A percentile compares a stretch with the other conserved stretches of the same genome.
phyloP scores from a whole-genome alignment of 352 stramenopile species.

The Pythium guiyangense region DNA sequence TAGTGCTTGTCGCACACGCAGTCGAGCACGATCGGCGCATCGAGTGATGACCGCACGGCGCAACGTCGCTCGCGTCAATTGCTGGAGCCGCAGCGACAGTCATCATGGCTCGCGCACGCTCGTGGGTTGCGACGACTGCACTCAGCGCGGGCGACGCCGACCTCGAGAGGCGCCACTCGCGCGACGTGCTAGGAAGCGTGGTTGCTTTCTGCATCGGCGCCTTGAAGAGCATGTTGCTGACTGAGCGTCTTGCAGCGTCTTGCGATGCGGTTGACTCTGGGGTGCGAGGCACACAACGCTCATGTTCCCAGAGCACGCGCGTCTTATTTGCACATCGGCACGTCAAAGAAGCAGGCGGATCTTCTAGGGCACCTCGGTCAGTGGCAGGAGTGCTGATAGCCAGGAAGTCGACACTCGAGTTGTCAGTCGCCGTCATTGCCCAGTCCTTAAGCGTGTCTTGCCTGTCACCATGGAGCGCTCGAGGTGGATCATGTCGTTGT shows the following conservation, averaged over 20 bases:
- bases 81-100: too few relatives aligned
- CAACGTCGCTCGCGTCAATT: not conserved
- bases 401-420: too few relatives aligned
- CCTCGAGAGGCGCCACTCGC: conserved; percentile 3
- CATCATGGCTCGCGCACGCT: not conserved
- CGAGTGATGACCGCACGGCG: conserved; percentile 3
- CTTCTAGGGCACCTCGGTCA: too few relatives aligned
- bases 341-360: too few relatives aligned
- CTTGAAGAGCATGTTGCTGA: not conserved
- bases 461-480: too few relatives aligned
- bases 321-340: too few relatives aligned
- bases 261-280: not conserved
- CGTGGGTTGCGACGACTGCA: not conserved
- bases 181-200: conserved; percentile 17
- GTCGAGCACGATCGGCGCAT: conserved; percentile 9
- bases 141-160: not conserved
- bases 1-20: not conserved
- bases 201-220: conserved; percentile 14
- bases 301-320: too few relatives aligned
- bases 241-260: too few relatives aligned
- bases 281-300: not conserved
- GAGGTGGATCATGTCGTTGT: too few relatives aligned
- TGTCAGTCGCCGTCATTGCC: too few relatives aligned
- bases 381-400: too few relatives aligned
- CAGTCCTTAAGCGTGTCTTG: too few relatives aligned